phyloP scores from a whole-genome alignment of 2,329 filamentous ascomycete species.

The Hypocreales sp. region DNA sequence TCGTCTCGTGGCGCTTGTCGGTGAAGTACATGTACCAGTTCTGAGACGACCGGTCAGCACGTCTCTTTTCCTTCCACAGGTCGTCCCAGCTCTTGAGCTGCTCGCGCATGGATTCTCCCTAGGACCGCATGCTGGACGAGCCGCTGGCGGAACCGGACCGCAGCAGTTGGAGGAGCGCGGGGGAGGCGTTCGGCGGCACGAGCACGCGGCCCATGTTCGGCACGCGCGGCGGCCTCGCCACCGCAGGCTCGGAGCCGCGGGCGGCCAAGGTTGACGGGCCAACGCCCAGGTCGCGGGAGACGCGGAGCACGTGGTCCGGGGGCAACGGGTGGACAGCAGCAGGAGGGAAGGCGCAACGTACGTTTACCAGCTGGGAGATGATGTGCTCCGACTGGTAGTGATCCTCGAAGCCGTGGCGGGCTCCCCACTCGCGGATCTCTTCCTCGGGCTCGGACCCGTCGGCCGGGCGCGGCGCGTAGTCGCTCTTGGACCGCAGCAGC shows the following conservation, averaged over 20 bases:
- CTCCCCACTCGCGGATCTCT: slow-evolving; percentile 36
- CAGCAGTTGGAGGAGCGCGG: neutral
- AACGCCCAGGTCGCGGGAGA: neutral
- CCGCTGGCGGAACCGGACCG: neutral
- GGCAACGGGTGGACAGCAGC: slow-evolving; percentile 1
- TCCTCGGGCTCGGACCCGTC: slow-evolving; percentile 25
- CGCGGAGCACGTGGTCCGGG: slow-evolving; percentile 3
- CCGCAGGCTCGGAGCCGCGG: too few relatives aligned
- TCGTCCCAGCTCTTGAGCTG: neutral
- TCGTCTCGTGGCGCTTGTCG: slow-evolving; percentile 92
- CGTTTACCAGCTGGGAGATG: slow-evolving; percentile 67
- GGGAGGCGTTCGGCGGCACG: neutral
- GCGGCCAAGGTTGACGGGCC: slow-evolving; percentile 1
- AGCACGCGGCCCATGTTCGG: neutral
- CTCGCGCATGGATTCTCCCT: slow-evolving; percentile 1
- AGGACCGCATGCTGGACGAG: neutral
- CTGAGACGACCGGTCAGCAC: slow-evolving; percentile 24
- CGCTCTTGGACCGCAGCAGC: slow-evolving; percentile 42
- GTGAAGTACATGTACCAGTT: slow-evolving; percentile 99
- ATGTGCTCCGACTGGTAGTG: slow-evolving; percentile 87
- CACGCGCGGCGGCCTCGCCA: too few relatives aligned
- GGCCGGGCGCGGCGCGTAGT: slow-evolving; percentile 28
- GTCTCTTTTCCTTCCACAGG: neutral
- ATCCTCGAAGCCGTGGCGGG: slow-evolving; percentile 80
- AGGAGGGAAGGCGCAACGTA: slow-evolving; percentile 26